Conservation (phyloP, 192 early-diverging fungal genomes). For the Backusella tuberculispora region DNA sequence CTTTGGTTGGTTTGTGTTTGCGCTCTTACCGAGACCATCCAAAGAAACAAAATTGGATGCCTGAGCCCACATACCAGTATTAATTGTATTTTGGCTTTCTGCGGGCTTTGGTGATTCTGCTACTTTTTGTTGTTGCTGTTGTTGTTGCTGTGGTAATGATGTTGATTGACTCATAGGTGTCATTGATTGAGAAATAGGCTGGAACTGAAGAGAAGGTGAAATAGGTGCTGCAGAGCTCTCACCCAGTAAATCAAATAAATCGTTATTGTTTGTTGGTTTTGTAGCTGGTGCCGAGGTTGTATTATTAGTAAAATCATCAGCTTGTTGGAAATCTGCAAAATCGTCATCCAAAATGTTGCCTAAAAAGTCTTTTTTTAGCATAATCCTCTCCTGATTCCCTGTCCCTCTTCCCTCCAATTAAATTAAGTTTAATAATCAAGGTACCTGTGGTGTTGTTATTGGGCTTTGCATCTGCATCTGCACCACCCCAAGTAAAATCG, state of each 20-base stretch:
- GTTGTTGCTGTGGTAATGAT: constrained; percentile 6
- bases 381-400: too few relatives aligned
- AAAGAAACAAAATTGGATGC: constrained; percentile 70
- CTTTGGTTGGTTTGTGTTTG: constrained; percentile 44
- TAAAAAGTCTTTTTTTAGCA: background rate
- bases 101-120: constrained; percentile 24
- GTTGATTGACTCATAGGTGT: constrained; percentile 14
- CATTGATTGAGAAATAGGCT: constrained; percentile 20
- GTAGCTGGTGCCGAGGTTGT: constrained; percentile 12
- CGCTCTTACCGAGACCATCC: constrained; percentile 69
- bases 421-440: background rate
- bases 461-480: constrained; percentile 21
- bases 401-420: background rate
- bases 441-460: constrained; percentile 3
- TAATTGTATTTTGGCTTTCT: constrained; percentile 21
- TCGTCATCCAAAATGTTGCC: constrained; percentile 49
- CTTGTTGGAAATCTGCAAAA: constrained; percentile 71
- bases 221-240: constrained; percentile 19
- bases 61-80: constrained; percentile 70
- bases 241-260: constrained; percentile 39
- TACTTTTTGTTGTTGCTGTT: constrained; percentile 8
- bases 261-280: constrained; percentile 32
- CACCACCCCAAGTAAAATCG: constrained; percentile 60
- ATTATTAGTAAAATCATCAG: constrained; percentile 37
- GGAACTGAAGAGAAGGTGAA: constrained; percentile 5